phyloP scores from a whole-genome alignment of 805 yeast genomes.

The Metschnikowia lachancei region DNA sequence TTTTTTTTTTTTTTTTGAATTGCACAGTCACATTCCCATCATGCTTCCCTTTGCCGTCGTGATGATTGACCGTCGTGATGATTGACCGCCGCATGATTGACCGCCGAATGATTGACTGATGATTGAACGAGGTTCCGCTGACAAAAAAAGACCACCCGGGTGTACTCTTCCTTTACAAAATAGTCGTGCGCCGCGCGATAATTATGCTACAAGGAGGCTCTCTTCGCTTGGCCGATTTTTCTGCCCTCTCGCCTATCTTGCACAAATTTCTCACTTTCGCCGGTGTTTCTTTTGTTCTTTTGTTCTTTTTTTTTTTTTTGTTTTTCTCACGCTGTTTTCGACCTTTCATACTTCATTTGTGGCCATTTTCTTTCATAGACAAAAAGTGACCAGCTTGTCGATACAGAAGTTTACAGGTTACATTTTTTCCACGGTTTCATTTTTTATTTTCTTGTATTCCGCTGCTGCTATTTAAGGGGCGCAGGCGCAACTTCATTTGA shows the following conservation, averaged over 20 bases:
- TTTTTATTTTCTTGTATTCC: no score
- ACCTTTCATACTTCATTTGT: neutral
- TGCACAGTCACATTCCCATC: no score
- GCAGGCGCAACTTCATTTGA: neutral
- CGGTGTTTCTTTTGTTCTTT: neutral
- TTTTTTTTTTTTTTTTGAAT: no score
- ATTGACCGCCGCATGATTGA: no score
- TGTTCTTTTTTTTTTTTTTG: neutral
- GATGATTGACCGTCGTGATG: no score
- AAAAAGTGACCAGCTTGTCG: neutral
- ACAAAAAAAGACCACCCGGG: no score
- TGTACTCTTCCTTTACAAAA: no score
- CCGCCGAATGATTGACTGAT: no score
- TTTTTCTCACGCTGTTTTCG: neutral
- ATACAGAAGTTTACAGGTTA: neutral
- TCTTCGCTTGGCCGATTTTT: conserved; percentile 9
- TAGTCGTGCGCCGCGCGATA: conserved; percentile 6
- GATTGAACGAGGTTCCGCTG: no score
- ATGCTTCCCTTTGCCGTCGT: no score
- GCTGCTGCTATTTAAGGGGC: no score
- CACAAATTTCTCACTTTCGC: neutral
- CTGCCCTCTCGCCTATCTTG: conserved; percentile 5
- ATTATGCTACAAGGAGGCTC: conserved; percentile 1
- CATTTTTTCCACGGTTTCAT: neutral
- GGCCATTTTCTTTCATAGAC: neutral